Percentiles rank a stretch among this genome's conserved stretches.
Conservation (phyloP, 2,329 filamentous ascomycete species). For the Sporothrix inflata region DNA sequence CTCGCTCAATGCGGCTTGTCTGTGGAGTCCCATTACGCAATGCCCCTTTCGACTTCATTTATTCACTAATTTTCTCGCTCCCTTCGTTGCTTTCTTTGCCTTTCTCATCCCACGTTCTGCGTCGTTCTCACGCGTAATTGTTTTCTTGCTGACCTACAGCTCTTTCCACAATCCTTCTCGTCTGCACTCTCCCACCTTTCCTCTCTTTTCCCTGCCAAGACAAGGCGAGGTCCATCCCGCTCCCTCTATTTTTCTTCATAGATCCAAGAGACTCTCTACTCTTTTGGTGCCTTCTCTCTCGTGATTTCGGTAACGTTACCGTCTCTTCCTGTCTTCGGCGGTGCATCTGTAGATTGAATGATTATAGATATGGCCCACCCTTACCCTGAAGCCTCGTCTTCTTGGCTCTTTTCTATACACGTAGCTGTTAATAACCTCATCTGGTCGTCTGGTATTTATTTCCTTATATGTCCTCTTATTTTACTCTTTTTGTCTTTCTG, state of each 20-base stretch:
- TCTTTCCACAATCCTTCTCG: background rate
- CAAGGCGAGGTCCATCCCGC: background rate
- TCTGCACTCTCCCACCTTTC: background rate
- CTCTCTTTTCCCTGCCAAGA: background rate
- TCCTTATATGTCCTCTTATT: slow-evolving; percentile 10
- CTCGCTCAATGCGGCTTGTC: slow-evolving; percentile 4
- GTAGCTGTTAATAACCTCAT: background rate
- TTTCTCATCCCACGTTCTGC: slow-evolving; percentile 7
- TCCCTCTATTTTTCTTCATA: background rate
- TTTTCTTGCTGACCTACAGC: background rate
- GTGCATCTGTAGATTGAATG: background rate
- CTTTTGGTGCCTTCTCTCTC: background rate
- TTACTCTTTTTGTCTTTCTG: background rate
- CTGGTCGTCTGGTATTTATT: background rate
- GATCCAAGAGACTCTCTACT: background rate
- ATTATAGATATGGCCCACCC: background rate
- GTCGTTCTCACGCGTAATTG: background rate
- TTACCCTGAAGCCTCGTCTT: background rate
- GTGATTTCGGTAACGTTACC: slow-evolving; percentile 29
- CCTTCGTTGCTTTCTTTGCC: background rate
- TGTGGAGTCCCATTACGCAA: slow-evolving; percentile 25
- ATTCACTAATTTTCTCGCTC: background rate
- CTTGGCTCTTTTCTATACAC: background rate
- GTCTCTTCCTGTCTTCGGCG: slow-evolving; percentile 8
- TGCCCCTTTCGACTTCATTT: slow-evolving; percentile 24